phyloP scores from a whole-genome alignment of 2,329 filamentous ascomycete genomes.

The Penicillium capsulatum region DNA sequence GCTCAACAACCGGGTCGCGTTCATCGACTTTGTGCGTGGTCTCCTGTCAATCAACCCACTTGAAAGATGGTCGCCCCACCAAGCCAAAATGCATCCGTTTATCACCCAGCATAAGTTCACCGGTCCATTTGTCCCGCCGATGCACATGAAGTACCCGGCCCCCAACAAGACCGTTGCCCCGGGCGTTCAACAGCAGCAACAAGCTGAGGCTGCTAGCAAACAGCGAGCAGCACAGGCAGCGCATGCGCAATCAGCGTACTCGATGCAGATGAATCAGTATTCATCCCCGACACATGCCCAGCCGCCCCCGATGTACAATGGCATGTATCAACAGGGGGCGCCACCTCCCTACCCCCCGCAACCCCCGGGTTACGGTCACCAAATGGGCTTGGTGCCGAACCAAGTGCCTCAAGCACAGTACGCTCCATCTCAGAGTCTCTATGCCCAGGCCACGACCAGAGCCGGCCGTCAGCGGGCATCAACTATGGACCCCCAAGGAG shows the following conservation, averaged over 20 bases:
- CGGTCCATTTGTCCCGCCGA: conserved; percentile 90
- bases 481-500: conserved; percentile 93
- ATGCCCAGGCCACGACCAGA: conserved; percentile 70
- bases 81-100: conserved; percentile 95
- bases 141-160: conserved; percentile 88
- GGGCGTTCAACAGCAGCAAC: conserved; percentile 91
- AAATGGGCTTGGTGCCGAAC: conserved; percentile 66
- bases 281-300: conserved; percentile 46
- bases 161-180: conserved; percentile 83
- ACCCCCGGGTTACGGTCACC: conserved; percentile 63
- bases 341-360: conserved; percentile 77
- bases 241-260: conserved; percentile 68
- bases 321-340: conserved; percentile 68
- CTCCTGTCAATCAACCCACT: conserved; percentile 91
- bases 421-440: conserved; percentile 66
- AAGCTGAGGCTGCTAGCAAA: conserved; percentile 89
- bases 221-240: conserved; percentile 68
- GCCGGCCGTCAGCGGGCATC: conserved; percentile 82
- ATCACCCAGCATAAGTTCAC: conserved; percentile 98
- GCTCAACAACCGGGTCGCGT: conserved; percentile 96
- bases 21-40: conserved; percentile 96
- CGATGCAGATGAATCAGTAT: conserved; percentile 58
- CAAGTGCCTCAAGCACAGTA: conserved; percentile 64
- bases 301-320: conserved; percentile 68
- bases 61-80: conserved; percentile 95